phyloP scores from a whole-genome alignment of 805 yeast genomes.

The Helenozyma rhizophorensis region DNA sequence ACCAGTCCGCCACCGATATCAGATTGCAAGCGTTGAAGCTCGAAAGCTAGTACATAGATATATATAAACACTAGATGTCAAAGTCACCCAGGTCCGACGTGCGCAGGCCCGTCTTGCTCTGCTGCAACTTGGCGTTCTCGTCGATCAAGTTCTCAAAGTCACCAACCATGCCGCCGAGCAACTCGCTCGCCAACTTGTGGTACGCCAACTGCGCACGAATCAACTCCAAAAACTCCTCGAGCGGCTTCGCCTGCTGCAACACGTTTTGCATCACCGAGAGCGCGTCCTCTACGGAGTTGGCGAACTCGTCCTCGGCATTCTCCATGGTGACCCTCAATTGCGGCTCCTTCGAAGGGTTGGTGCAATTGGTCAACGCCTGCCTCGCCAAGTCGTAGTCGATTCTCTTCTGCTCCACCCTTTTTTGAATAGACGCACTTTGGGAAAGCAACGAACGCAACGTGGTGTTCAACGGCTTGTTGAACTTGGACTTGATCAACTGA shows the following conservation, averaged over 20 bases:
- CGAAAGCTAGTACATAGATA: not conserved
- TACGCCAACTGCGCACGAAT: slow-evolving; percentile 76
- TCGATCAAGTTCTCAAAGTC: slow-evolving; percentile 59
- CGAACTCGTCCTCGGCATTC: slow-evolving; percentile 83
- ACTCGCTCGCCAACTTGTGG: slow-evolving; percentile 69
- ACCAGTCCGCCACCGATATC: slow-evolving; percentile 14
- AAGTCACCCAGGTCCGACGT: slow-evolving; percentile 20
- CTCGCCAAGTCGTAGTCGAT: slow-evolving; percentile 78
- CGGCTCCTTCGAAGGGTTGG: slow-evolving; percentile 55
- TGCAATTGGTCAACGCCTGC: slow-evolving; percentile 34
- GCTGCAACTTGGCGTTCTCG: slow-evolving; percentile 29
- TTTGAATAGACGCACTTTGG: slow-evolving; percentile 65
- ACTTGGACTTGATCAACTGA: slow-evolving; percentile 60
- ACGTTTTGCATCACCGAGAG: slow-evolving; percentile 79
- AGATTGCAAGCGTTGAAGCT: slow-evolving; percentile 14
- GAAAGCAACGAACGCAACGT: slow-evolving; percentile 57
- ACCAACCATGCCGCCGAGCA: slow-evolving; percentile 60
- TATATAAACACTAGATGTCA: slow-evolving; percentile 16
- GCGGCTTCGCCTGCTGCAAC: slow-evolving; percentile 63
- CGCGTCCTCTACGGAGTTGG: slow-evolving; percentile 85
- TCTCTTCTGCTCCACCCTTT: slow-evolving; percentile 72
- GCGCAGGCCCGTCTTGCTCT: slow-evolving; percentile 11
- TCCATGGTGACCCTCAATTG: slow-evolving; percentile 74
- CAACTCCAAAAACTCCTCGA: slow-evolving; percentile 63
- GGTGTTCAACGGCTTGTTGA: slow-evolving; percentile 62